Evolutionary conservation across 768 basidiomycete genomes (phyloP).

Genomic region (Leucosporidium scottii): DNA sequence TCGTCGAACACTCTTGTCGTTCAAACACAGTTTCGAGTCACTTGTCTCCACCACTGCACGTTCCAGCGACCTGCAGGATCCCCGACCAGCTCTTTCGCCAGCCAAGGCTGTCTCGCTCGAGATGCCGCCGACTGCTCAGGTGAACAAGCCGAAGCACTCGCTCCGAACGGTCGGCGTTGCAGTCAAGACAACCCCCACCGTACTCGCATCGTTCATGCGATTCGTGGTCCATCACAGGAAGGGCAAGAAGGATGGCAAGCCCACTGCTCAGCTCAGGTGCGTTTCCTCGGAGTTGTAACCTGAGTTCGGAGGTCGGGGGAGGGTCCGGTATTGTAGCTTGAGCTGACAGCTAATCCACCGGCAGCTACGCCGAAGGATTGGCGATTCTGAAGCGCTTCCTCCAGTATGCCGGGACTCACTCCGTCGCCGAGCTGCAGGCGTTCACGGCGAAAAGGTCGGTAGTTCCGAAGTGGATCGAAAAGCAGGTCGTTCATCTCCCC

Average conservation of each 20-base stretch:
- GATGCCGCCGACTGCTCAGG: no score
- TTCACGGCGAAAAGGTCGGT: constrained; percentile 39
- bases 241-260: constrained; percentile 33
- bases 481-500: constrained; percentile 38
- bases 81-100: no score
- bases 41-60: no score
- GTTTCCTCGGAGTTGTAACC: no score
- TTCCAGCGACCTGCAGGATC: no score
- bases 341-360: constrained; percentile 11
- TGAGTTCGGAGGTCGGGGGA: no score
- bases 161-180: constrained; percentile 12
- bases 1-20: no score
- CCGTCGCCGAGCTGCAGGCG: constrained; percentile 42
- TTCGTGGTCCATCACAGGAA: constrained; percentile 37
- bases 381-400: constrained; percentile 42
- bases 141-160: no score
- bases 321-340: neutral
- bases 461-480: constrained; percentile 39
- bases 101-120: no score
- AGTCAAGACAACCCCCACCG: constrained; percentile 38
- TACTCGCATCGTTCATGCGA: constrained; percentile 40
- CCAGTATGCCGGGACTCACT: constrained; percentile 40
- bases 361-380: constrained; percentile 40
- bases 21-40: no score
- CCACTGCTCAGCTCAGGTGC: constrained; percentile 39